Evolutionary conservation across 2,329 filamentous ascomycete genomes (phyloP).

Genomic region (Ascochyta pisi): DNA sequence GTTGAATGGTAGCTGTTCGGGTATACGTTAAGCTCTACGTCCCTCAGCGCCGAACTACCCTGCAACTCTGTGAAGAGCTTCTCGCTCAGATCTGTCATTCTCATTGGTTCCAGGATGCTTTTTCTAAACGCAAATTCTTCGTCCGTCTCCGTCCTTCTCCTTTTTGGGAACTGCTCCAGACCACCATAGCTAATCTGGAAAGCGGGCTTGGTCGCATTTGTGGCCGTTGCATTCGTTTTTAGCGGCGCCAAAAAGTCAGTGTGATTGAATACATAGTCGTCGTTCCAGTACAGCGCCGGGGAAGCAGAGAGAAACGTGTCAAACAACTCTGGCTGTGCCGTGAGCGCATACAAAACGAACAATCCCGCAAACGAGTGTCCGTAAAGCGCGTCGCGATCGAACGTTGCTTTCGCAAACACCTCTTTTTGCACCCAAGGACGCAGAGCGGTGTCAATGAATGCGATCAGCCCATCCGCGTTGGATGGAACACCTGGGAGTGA

Average conservation of each 20-base stretch:
- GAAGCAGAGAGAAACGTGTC: slow-evolving; percentile 56
- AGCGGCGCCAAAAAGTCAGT: slow-evolving; percentile 32
- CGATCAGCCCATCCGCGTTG: slow-evolving; percentile 55
- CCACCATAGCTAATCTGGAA: slow-evolving; percentile 42
- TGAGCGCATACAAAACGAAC: slow-evolving; percentile 56
- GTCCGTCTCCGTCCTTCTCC: slow-evolving; percentile 36
- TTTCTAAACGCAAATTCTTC: slow-evolving; percentile 36
- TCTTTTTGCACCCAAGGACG: slow-evolving; percentile 43
- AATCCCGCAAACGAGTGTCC: slow-evolving; percentile 61
- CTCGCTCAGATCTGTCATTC: slow-evolving; percentile 32
- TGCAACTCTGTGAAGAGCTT: slow-evolving; percentile 34
- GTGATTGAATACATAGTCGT: slow-evolving; percentile 48
- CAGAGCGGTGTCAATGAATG: slow-evolving; percentile 53
- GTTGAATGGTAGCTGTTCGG: slow-evolving; percentile 43
- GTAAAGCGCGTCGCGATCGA: slow-evolving; percentile 54
- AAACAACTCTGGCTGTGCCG: slow-evolving; percentile 52
- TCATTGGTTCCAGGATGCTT: slow-evolving; percentile 31
- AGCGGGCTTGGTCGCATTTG: slow-evolving; percentile 32
- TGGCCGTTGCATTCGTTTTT: neutral
- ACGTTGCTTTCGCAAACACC: slow-evolving; percentile 41
- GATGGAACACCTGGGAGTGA: slow-evolving; percentile 46
- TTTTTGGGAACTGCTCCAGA: slow-evolving; percentile 36
- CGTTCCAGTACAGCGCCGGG: slow-evolving; percentile 58
- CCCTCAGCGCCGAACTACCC: slow-evolving; percentile 29
- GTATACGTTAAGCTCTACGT: slow-evolving; percentile 39